A percentile compares a stretch with the other conserved stretches of the same genome.
Conservation (phyloP, 129 eudicot genomes). For the Pittosporum tobira region DNA sequence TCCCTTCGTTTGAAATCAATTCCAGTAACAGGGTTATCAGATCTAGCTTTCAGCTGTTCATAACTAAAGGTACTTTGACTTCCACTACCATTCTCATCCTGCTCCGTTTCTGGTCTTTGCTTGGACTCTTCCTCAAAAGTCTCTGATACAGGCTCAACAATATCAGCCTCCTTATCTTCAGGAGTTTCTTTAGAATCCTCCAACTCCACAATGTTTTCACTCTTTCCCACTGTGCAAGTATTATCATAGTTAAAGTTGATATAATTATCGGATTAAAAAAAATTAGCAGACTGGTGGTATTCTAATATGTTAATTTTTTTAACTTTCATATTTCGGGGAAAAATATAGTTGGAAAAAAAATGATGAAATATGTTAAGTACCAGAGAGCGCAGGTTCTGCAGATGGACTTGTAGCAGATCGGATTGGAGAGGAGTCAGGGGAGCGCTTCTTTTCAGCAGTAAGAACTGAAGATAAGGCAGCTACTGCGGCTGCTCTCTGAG, state of each 20-base stretch:
- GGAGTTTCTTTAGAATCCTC: conserved; percentile 32
- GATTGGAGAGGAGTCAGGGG: conserved; percentile 66
- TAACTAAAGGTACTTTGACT: conserved; percentile 68
- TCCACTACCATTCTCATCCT: conserved; percentile 47
- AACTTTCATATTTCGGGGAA: too few relatives aligned
- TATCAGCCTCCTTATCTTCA: conserved; percentile 27
- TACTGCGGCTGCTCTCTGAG: conserved; percentile 98
- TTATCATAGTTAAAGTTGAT: too few relatives aligned
- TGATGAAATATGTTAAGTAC: conserved; percentile 20
- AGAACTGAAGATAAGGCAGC: conserved; percentile 94
- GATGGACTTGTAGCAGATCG: conserved; percentile 60
- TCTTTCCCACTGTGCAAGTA: conserved; percentile 24
- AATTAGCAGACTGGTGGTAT: too few relatives aligned
- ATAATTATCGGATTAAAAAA: background rate
- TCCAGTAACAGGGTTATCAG: conserved; percentile 83
- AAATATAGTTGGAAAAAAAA: too few relatives aligned
- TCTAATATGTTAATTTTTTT: too few relatives aligned
- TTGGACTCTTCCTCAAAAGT: conserved; percentile 41
- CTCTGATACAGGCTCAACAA: conserved; percentile 33
- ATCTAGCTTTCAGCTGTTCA: conserved; percentile 66
- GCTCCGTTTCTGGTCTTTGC: conserved; percentile 43
- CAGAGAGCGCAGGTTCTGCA: conserved; percentile 46
- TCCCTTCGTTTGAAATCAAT: conserved; percentile 87
- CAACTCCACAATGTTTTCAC: conserved; percentile 34
- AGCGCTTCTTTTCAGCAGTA: conserved; percentile 78